Evolutionary conservation across 371 early-diverging fungal genomes (phyloP), one percentile per base, ranked within the genome.

Genomic region (Syncephalastrum racemosum): DNA sequence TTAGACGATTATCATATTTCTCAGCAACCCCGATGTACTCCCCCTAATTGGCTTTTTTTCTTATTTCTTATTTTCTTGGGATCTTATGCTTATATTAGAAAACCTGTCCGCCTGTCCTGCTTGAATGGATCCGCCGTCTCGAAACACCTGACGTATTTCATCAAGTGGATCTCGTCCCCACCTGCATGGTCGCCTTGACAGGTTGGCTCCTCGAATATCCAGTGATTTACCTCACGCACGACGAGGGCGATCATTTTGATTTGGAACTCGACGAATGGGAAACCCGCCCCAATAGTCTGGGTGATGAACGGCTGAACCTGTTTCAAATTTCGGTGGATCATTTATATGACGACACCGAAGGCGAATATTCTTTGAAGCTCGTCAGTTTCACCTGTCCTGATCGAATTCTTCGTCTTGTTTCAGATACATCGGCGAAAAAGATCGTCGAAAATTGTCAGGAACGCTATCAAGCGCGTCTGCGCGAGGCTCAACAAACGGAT

Each of bases 171-270:
- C 16, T 53, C 15, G 58, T 71, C 4, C 76, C 77, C 19, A 48
- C 63, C n/a, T 80, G 58, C 60, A 75, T 78, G 62, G 67, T 81
- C 19, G 61, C 73, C 3, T 45, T 81, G 45, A 71, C 75, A 18
- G 81, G 79, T 2, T 81, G 75, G 73, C 36, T 66, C 12, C 55
- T 81, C 1, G 81, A 81, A 50, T 81, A 78, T 45, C 77, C 75
- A 14, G 54, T 73, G 43, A 60, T 78, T 40, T 81, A 78, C 45
- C 58, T 67, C 4, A 55, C 64, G 1, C 71, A 74, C 52, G 46
- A 53, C 23, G 43, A 31, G 7, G 70, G 64, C 46, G 46, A 49
- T 16, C 45, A 31, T 4, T 46, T 61, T 19, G 62, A 67, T 15
- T 60, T 18, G 24, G 71, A 72, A 61, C 50, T 59, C 22, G 69